These are phyloP conservation scores for Pythium apleroticum DNA, from an alignment of 352 stramenopile genomes.

Conservation along the genomic window DNA sequence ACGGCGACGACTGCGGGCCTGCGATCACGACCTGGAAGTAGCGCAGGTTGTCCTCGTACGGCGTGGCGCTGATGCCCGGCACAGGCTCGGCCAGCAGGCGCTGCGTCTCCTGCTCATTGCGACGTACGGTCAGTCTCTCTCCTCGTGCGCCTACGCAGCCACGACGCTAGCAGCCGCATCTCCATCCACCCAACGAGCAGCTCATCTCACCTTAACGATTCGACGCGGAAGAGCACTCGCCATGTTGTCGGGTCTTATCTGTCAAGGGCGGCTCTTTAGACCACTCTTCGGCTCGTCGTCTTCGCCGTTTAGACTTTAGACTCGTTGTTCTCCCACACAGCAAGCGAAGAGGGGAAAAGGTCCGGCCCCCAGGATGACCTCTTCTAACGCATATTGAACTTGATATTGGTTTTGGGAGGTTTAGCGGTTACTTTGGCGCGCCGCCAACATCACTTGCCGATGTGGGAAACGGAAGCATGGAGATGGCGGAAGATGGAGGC, in stretches of 20 bases:
- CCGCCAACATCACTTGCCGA: not conserved
- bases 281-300: too few species aligned
- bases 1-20: slow-evolving; percentile 94
- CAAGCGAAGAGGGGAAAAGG: slow-evolving; percentile 3
- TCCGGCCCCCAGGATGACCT: not conserved
- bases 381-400: slow-evolving; percentile 15
- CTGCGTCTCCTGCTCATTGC: slow-evolving; percentile 88
- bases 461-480: not conserved
- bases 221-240: slow-evolving; percentile 63
- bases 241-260: slow-evolving; percentile 28
- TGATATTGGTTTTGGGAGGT: not conserved
- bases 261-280: not conserved
- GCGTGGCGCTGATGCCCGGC: slow-evolving; percentile 95
- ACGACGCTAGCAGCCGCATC: too few species aligned
- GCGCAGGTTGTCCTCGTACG: slow-evolving; percentile 97
- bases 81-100: slow-evolving; percentile 94
- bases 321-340: not conserved
- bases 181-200: not conserved
- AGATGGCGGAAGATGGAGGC: not conserved
- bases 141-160: too few species aligned
- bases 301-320: slow-evolving; percentile 12
- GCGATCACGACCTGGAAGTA: slow-evolving; percentile 98
- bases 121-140: not conserved
- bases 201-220: slow-evolving; percentile 63
- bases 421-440: not conserved